These are phyloP conservation scores for Cercospora nicotianae DNA, from an alignment of 2,329 filamentous ascomycete genomes.

Conservation along the genomic window DNA sequence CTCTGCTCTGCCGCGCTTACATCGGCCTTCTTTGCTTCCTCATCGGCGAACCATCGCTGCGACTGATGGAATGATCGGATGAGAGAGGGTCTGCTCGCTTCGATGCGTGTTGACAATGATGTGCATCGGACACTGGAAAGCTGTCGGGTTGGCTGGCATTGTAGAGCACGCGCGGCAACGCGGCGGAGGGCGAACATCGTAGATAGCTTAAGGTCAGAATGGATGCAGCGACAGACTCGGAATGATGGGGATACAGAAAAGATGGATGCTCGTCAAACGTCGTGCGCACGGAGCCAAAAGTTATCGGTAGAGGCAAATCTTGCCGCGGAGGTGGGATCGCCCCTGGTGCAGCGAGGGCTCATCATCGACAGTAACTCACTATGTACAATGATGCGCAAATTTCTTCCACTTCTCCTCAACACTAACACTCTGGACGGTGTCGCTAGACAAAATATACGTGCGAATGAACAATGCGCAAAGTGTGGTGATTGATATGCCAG, in stretches of 20 bases:
- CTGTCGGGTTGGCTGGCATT: constrained; percentile 48
- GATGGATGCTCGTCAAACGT: neutral
- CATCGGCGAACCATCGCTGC: constrained; percentile 42
- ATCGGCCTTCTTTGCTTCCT: constrained; percentile 34
- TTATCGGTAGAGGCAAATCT: constrained; percentile 2
- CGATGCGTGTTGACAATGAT: constrained; percentile 37
- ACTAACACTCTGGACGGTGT: neutral
- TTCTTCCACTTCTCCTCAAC: neutral
- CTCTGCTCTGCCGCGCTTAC: constrained; percentile 32
- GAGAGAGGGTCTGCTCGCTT: constrained; percentile 40
- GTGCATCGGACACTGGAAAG: constrained; percentile 34
- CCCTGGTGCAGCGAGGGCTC: neutral
- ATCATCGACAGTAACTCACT: neutral
- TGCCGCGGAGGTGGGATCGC: constrained; percentile 2
- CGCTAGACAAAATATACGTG: neutral
- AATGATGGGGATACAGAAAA: neutral
- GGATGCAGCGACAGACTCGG: neutral
- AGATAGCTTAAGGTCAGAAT: neutral
- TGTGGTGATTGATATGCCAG: neutral
- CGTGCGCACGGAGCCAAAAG: neutral
- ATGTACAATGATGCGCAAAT: too few relatives aligned
- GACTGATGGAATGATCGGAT: constrained; percentile 44
- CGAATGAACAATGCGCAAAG: neutral
- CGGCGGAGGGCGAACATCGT: constrained; percentile 60
- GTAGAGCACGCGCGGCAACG: constrained; percentile 56